Percentiles rank a stretch among this genome's conserved stretches.
Evolutionary conservation across 1,139 yeast genomes (phyloP).

Genomic region (Suhomyces bolitotheri): DNA sequence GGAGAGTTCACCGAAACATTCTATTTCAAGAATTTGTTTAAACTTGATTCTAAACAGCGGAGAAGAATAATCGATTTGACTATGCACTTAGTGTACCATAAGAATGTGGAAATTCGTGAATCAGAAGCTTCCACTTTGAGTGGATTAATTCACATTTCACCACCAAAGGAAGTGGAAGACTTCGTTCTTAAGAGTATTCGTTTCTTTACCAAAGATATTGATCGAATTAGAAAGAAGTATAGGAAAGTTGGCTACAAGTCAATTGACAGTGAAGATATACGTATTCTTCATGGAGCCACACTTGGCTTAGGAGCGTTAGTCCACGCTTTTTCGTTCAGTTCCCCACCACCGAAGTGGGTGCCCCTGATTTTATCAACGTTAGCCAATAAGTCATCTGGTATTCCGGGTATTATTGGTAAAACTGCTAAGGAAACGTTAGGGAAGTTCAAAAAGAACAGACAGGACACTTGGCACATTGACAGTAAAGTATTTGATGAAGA

Average conservation of each 20-base stretch:
- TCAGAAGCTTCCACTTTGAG: conserved; percentile 75
- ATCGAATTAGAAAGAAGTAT: conserved; percentile 32
- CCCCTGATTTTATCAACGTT: conserved; percentile 71
- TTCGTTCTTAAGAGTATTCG: conserved; percentile 28
- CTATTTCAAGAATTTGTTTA: conserved; percentile 69
- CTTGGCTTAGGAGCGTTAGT: conserved; percentile 87
- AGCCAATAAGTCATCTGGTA: conserved; percentile 67
- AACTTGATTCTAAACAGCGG: conserved; percentile 52
- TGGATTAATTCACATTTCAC: conserved; percentile 79
- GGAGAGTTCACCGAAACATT: conserved; percentile 74
- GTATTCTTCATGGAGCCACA: conserved; percentile 78
- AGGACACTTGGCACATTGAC: conserved; percentile 96
- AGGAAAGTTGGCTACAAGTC: conserved; percentile 33
- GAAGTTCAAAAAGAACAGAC: conserved; percentile 86
- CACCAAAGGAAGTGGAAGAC: conserved; percentile 52
- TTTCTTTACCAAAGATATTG: conserved; percentile 32
- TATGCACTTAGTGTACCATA: conserved; percentile 56
- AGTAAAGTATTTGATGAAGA: conserved; percentile 71
- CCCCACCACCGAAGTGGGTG: conserved; percentile 93
- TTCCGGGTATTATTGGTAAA: conserved; percentile 77
- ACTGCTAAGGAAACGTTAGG: conserved; percentile 83
- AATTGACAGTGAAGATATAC: conserved; percentile 41
- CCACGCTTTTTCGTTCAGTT: conserved; percentile 84
- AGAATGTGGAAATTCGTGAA: conserved; percentile 74
- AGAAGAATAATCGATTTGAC: conserved; percentile 53